Conservation (phyloP, 805 yeast genomes). For the Peterozyma xylosa region DNA sequence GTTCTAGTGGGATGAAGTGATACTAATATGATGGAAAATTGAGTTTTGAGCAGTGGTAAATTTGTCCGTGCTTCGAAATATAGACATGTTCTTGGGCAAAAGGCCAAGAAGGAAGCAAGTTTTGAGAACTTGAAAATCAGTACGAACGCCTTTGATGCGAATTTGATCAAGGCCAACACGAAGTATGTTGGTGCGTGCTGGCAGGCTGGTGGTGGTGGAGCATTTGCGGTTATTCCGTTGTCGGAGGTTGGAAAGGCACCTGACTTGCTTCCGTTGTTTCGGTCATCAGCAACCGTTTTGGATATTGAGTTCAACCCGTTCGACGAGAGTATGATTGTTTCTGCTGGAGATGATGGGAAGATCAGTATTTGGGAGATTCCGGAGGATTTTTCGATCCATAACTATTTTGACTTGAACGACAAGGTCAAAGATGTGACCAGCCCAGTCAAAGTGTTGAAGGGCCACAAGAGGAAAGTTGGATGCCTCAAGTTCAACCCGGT, state of each 20-base stretch:
- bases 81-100: slow-evolving; percentile 94
- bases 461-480: slow-evolving; percentile 94
- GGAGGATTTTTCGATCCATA: slow-evolving; percentile 64
- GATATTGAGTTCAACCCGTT: slow-evolving; percentile 97
- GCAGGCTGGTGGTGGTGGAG: slow-evolving; percentile 97
- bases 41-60: slow-evolving; percentile 46
- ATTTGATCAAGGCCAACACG: slow-evolving; percentile 80
- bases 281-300: slow-evolving; percentile 91
- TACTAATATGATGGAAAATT: neutral
- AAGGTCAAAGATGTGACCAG: slow-evolving; percentile 52
- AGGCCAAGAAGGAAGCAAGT: slow-evolving; percentile 61
- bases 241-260: slow-evolving; percentile 87
- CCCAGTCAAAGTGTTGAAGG: slow-evolving; percentile 65
- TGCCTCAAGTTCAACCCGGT: slow-evolving; percentile 86
- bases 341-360: slow-evolving; percentile 76
- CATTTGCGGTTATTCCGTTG: slow-evolving; percentile 89
- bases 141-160: slow-evolving; percentile 95
- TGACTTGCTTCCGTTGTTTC: slow-evolving; percentile 84
- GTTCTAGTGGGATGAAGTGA: no score
- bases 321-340: slow-evolving; percentile 63
- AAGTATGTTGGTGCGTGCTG: slow-evolving; percentile 81
- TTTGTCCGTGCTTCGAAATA: slow-evolving; percentile 95
- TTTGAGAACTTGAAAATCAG: slow-evolving; percentile 74
- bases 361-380: slow-evolving; percentile 88
- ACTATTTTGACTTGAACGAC: slow-evolving; percentile 45